These are phyloP conservation scores for Triticum turgidum DNA, from an alignment of 176 grass and related monocot genomes.

Conservation along the genomic window DNA sequence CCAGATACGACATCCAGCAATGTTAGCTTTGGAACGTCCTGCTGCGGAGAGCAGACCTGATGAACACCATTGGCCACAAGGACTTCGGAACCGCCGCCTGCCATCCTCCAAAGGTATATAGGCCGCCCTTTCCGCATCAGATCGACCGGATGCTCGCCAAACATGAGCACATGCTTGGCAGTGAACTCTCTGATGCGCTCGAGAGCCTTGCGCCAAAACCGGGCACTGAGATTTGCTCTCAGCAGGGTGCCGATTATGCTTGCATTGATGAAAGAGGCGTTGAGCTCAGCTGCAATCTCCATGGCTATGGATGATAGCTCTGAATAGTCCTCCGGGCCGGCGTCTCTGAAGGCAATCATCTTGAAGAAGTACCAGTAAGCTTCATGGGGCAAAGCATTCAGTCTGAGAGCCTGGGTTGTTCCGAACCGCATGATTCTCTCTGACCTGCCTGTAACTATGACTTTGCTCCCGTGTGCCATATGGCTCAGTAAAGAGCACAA, in stretches of 20 bases:
- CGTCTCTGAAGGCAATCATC: slow-evolving; percentile 19
- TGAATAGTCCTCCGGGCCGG: neutral
- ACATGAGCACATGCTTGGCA: neutral
- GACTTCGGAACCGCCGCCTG: neutral
- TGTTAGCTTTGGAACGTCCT: neutral
- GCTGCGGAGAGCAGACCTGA: neutral
- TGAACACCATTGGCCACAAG: neutral
- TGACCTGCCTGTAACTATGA: slow-evolving; percentile 21
- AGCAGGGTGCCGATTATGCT: neutral
- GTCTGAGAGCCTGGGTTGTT: neutral
- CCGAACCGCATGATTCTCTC: neutral
- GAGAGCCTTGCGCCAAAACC: neutral
- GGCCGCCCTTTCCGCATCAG: neutral
- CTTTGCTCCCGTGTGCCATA: neutral
- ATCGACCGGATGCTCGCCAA: neutral
- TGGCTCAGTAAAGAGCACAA: neutral
- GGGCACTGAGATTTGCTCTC: neutral
- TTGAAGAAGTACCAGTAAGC: slow-evolving; percentile 36
- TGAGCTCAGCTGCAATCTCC: slow-evolving; percentile 17
- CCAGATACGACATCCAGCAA: neutral
- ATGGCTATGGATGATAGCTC: slow-evolving; percentile 15
- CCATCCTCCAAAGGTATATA: neutral
- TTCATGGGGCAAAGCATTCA: neutral
- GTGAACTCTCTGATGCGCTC: neutral
- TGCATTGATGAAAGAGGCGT: slow-evolving; percentile 11